Base-by-base conservation (phyloP, 768 basidiomycete genomes). In the Tephrocybe sp. region DNA sequence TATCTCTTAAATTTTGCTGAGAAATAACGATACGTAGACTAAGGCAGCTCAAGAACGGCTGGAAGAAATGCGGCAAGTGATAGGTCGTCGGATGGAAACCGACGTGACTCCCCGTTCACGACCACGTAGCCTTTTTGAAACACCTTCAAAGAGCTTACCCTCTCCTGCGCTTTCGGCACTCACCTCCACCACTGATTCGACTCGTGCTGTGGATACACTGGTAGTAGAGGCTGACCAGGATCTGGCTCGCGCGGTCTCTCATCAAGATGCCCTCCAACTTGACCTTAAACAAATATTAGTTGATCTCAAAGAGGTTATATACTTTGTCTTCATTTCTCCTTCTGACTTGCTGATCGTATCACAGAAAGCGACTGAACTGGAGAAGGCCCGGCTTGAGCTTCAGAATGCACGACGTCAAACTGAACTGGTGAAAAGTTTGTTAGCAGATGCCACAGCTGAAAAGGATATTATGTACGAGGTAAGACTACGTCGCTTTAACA, bases 391-490 rank as follows among this genome's bases (percentile, higher is more conserved):
- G 45, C 65, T 78, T 22, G 89, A 92, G 55, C 73, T 93, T 26
- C 80, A 85, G 61, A 83, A 79, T 55, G 68, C 80, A 14, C 85
- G 79, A 56, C 79, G 88, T 14, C 88, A 91, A 64, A 85, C 83
- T 54, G 90, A 89, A 58, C 70, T 92, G 23, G 80, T 93, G 3
- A 90, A 90, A 66, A 82, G 80, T 57, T 75, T 94, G 23, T 73
- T 92, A 12, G 76, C 78, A 14, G 89, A 95, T 60, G 80, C 83
- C 30, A 88, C 86, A 8, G 78, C 84, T 1, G 94, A 97, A 72
- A 89, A 95, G 67, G 90, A 94, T 61, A 89, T 92, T 65, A 87
- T 96, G 80, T 95, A 94, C 57, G 89, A 93, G 76, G 92, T 93
- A 56, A 49, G 57, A 13, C 1, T 38, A 36, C 14, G 39, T 32